phyloP scores from a whole-genome alignment of 2,329 filamentous ascomycete genomes.

The Fusarium phyllophilum region DNA sequence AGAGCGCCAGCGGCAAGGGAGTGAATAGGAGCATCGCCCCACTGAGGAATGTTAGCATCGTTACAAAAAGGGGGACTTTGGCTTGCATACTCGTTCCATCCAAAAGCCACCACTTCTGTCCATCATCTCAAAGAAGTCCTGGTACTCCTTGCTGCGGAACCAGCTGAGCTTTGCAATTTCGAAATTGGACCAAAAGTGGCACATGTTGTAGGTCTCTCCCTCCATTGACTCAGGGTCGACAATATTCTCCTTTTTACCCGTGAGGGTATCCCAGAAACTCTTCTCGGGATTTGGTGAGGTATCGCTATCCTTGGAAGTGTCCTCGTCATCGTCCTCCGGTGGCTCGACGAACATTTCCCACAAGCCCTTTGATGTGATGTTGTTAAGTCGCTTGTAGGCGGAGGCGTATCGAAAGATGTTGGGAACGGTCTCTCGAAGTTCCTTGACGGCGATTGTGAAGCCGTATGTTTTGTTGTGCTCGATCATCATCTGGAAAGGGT shows the following conservation, averaged over 20 bases:
- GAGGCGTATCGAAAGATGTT: slow-evolving; percentile 99
- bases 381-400: slow-evolving; percentile 93
- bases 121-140: slow-evolving; percentile 99
- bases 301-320: slow-evolving; percentile 70
- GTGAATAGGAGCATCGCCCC: slow-evolving; percentile 98
- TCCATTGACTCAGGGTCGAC: slow-evolving; percentile 96
- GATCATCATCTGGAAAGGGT: slow-evolving; percentile 96
- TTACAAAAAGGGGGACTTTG: background rate
- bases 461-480: slow-evolving; percentile 96
- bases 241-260: slow-evolving; percentile 75
- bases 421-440: slow-evolving; percentile 95
- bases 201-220: slow-evolving; percentile 99
- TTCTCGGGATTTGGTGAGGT: slow-evolving; percentile 77
- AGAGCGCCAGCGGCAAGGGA: slow-evolving; percentile 94
- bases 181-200: slow-evolving; percentile 99
- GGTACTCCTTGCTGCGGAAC: slow-evolving; percentile 97
- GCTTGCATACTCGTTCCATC: slow-evolving; percentile 85
- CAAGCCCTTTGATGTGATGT: slow-evolving; percentile 87
- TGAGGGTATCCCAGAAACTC: slow-evolving; percentile 79
- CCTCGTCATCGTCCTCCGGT: slow-evolving; percentile 69
- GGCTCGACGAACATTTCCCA: slow-evolving; percentile 99
- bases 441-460: slow-evolving; percentile 98
- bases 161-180: slow-evolving; percentile 95
- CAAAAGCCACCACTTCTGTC: slow-evolving; percentile 97
- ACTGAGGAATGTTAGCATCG: slow-evolving; percentile 64